Base-by-base conservation (phyloP, 176 grass and related monocot species). In the Eragrostis nindensis region DNA sequence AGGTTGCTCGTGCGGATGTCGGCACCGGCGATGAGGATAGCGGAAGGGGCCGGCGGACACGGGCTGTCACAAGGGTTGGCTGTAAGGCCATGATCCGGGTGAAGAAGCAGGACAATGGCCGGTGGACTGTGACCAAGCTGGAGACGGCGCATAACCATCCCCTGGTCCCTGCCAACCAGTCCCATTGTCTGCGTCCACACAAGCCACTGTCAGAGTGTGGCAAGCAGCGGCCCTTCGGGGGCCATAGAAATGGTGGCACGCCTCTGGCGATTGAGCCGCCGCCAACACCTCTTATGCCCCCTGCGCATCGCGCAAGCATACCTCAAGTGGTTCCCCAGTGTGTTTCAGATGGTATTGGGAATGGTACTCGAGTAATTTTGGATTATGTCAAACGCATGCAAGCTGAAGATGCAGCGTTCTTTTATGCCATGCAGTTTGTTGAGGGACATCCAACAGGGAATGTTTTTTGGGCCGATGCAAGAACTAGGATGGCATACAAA, bases 61-160 rank as follows among this genome's bases (percentile, higher is more conserved):
- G 92, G 66, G 92, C 92, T 2, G 83, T 94, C 84, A 91, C 92
- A 0, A 94, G 92, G 54, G 86, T 94, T 38, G 92, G 92, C 16
- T 94, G 92, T 77, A 94, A 94, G 71, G 92, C 88, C 52, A 94
- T 94, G 92, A 91, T 94, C 80, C 76, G 86, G 80, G 92, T 94
- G 61, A 94, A 94, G 77, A 94, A 88, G 64, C 88, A 85, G 75
- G 88, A 87, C 67, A 86, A 71, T 13, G 86, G 70, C 18, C 70
- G 75, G 42, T 94, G 92, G 92, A 8, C n/a, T 43, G 89, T 94
- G 13, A 91, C 92, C 69, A 94, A 88, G 76, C 79, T 94, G 68
- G 92, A 88, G 70, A 91, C 86, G 10, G 66, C 77, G 4, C 92
- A 94, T 52, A 94, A 94, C 74, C 92, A 94, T 66, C 62, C 80